Evolutionary conservation across 2,329 filamentous ascomycete genomes (phyloP), one percentile per base, ranked within the genome.

Genomic region (Salinomyces thailandicus): DNA sequence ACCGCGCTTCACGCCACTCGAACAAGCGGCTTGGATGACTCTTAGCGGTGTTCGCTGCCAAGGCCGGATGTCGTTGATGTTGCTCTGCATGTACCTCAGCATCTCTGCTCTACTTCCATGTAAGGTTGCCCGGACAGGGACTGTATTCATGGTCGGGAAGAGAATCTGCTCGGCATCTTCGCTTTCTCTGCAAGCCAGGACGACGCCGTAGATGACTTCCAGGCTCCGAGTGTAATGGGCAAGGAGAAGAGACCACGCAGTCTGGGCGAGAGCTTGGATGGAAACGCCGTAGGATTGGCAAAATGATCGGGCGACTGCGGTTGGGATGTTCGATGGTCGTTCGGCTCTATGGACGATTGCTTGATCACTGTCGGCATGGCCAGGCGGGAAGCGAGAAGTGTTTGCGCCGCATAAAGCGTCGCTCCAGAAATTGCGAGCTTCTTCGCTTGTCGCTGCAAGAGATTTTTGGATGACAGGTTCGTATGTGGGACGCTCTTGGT

Each of bases 91-190:
- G 51, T 87, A 82, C 9, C 65, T 68, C 18, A 94, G 61, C 61
- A 93, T 78, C 0, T 77, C 70, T 0, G 57, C 45, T 0, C 72
- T 62, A 0, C 69, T 76, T 2, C 84, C 84, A 48, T 91, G 81
- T 2, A 94, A 56, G 2, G 87, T 68, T 1, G 72, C 72, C 8
- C 86, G 72, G 5, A 93, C 67, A 0, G 81, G 74, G 0, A 94
- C 77, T 0, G 87, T 94, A 52, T 93, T 95, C 83, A 95, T 94
- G 0, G 82, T 85, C 0, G 87, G 89, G 50, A 94, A 95, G 53
- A 87, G 68, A 9, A 89, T 60, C 17, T 73, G 59, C 29, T 81
- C 73, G 0, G 76, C 72, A 12, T 73, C 71, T 31, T 82, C 78
- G 7, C 75, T 77, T 38, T 91, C 84, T n/a, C 89, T 73, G 12